Evolutionary conservation across 768 basidiomycete genomes (phyloP).

Genomic region (Trametes meyenii): DNA sequence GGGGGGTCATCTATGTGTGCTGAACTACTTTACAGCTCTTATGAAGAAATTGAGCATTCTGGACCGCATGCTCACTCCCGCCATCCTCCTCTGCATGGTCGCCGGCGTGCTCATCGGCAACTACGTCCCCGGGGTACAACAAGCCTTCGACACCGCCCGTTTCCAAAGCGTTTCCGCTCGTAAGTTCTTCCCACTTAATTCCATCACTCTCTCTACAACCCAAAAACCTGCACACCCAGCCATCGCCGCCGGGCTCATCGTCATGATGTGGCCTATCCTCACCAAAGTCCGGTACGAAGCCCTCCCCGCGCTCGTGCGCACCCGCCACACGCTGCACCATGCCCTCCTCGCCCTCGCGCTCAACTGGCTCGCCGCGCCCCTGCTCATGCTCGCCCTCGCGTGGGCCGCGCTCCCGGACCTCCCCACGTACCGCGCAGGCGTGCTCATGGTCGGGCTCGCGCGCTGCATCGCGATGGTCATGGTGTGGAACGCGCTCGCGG

Average conservation of each 20-base stretch:
- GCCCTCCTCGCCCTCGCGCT: constrained; percentile 66
- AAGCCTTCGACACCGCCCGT: constrained; percentile 62
- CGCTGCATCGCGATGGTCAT: constrained; percentile 59
- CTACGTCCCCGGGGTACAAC: constrained; percentile 59
- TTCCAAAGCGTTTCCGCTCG: constrained; percentile 78
- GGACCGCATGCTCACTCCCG: constrained; percentile 65
- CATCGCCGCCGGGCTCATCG: constrained; percentile 76
- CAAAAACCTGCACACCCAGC: constrained; percentile 45
- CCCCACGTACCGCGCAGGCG: constrained; percentile 72
- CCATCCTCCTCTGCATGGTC: constrained; percentile 75
- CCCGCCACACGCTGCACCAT: constrained; percentile 63
- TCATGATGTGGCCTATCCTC: constrained; percentile 89
- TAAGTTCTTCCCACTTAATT: constrained; percentile 42
- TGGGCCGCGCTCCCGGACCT: constrained; percentile 87
- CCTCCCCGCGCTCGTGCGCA: constrained; percentile 58
- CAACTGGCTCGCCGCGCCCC: constrained; percentile 82
- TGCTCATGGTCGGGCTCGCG: constrained; percentile 82
- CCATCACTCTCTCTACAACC: not conserved
- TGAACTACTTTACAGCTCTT: constrained; percentile 9
- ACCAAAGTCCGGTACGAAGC: constrained; percentile 78
- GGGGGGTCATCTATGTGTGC: not conserved
- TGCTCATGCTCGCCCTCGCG: constrained; percentile 83
- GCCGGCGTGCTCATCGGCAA: constrained; percentile 75
- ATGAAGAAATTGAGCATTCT: constrained; percentile 44
- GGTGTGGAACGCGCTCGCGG: constrained; percentile 46